Percentiles rank a stretch among this genome's conserved stretches.
Evolutionary conservation across 306 rosid species (phyloP).

Genomic region (Dryas octopetala): DNA sequence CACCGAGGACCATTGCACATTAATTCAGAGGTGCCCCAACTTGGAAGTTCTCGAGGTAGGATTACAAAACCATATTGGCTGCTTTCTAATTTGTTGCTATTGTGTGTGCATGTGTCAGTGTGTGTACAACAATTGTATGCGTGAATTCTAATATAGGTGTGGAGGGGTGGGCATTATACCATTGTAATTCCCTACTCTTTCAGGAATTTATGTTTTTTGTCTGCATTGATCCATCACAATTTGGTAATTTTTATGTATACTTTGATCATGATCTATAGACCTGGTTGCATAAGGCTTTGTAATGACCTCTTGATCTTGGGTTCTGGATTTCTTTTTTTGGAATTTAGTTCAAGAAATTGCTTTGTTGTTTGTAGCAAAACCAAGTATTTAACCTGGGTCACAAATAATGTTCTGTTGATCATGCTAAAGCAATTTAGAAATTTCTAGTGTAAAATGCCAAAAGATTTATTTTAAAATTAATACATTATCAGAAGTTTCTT

Average conservation of each 20-base stretch:
- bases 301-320: background rate
- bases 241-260: background rate
- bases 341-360: background rate
- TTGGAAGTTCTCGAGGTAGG: constrained; percentile 84
- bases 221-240: background rate
- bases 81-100: background rate
- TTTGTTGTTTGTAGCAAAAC: background rate
- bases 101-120: background rate
- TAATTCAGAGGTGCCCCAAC: constrained; percentile 87
- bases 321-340: no score
- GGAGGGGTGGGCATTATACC: background rate
- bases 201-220: background rate
- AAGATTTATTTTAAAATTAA: background rate
- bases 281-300: background rate
- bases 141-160: background rate
- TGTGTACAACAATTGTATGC: background rate
- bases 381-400: background rate
- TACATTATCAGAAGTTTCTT: constrained; percentile 2
- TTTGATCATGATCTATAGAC: background rate
- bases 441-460: background rate
- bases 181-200: background rate
- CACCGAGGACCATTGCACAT: constrained; percentile 83
- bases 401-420: background rate
- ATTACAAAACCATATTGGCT: constrained; percentile 10
- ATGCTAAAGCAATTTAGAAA: background rate